Conservation (phyloP, 805 yeast species). For the Yamadazyma phyllophila region DNA sequence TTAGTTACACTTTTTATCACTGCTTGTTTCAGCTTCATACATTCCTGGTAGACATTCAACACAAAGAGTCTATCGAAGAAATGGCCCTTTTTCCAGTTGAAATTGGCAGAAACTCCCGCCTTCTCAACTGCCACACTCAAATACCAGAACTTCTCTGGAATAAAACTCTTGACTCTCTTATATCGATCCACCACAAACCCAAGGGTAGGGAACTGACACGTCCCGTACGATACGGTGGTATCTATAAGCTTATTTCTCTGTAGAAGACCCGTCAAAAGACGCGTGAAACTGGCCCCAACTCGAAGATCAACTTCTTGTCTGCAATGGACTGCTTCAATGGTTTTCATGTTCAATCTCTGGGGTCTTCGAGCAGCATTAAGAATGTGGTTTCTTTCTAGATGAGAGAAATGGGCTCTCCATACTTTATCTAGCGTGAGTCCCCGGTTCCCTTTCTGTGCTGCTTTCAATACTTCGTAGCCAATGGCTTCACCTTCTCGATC, state of each 20-base stretch:
- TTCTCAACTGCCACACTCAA: conserved; percentile 53
- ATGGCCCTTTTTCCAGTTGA: conserved; percentile 72
- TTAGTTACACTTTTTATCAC: conserved; percentile 48
- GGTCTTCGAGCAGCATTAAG: conserved; percentile 73
- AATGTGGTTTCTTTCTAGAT: conserved; percentile 75
- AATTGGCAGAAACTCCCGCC: conserved; percentile 24
- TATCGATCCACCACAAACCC: conserved; percentile 95
- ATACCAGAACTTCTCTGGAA: conserved; percentile 79
- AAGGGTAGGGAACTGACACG: conserved; percentile 94
- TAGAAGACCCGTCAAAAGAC: conserved; percentile 64
- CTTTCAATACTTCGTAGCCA: conserved; percentile 75
- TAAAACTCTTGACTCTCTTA: conserved; percentile 67
- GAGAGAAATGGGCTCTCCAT: conserved; percentile 83
- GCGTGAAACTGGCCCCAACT: conserved; percentile 85
- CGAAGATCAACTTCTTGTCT: conserved; percentile 85
- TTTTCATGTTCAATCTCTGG: conserved; percentile 54
- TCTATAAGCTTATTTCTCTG: conserved; percentile 30
- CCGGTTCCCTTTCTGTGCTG: conserved; percentile 56
- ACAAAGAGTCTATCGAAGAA: conserved; percentile 73
- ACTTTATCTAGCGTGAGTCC: conserved; percentile 43
- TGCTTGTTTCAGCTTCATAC: conserved; percentile 53
- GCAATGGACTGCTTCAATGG: conserved; percentile 81
- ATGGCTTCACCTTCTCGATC: conserved; percentile 95
- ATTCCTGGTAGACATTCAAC: conserved; percentile 62
- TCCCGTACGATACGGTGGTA: conserved; percentile 70